These are phyloP conservation scores for Cercophora scortea DNA, from an alignment of 495 filamentous ascomycete species.

Conservation along the genomic window DNA sequence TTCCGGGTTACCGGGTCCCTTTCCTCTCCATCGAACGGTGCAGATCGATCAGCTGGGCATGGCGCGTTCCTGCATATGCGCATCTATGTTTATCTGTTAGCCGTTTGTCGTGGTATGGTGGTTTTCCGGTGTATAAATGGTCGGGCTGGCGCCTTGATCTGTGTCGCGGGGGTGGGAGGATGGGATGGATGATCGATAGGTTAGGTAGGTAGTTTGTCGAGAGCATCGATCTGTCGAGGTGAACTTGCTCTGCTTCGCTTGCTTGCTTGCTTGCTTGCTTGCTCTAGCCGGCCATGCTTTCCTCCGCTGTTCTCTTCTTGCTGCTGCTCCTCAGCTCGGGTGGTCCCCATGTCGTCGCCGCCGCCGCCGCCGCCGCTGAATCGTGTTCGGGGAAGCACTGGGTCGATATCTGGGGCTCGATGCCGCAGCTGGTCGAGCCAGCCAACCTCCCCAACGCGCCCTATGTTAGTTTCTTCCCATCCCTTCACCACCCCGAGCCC, in stretches of 20 bases:
- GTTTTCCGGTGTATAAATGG: background rate
- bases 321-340: background rate
- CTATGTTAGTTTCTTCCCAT: conserved; percentile 36
- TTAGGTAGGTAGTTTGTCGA: too few species aligned
- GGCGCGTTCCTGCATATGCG: conserved; percentile 13
- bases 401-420: conserved; percentile 50
- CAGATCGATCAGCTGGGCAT: background rate
- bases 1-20: conserved; percentile 9
- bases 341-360: background rate
- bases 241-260: too few species aligned
- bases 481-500: background rate
- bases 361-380: conserved; percentile 7
- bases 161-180: too few species aligned
- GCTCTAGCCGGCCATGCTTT: background rate
- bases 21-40: background rate
- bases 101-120: background rate
- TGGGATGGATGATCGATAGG: too few species aligned
- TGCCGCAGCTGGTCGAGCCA: conserved; percentile 52
- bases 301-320: background rate
- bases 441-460: conserved; percentile 45
- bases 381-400: conserved; percentile 30
- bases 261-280: too few species aligned
- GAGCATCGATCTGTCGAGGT: too few species aligned
- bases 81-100: background rate
- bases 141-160: background rate